Evolutionary conservation across 1,284 basidiomycete genomes (phyloP).

Genomic region (Apiotrichum akiyoshidainum): DNA sequence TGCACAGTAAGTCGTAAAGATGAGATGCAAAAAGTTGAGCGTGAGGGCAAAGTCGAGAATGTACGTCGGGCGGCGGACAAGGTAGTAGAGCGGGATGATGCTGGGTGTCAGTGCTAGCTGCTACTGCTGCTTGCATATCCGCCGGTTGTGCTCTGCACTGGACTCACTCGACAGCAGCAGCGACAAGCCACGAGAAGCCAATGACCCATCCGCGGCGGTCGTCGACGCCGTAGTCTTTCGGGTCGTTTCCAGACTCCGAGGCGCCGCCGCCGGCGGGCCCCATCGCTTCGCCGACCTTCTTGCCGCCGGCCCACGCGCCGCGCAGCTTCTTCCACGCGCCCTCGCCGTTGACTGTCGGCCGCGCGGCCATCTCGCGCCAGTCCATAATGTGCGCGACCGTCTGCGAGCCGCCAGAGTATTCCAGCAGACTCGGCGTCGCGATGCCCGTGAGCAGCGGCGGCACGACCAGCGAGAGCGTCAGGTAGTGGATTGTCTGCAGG

Average conservation of each 20-base stretch:
- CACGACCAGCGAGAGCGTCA: slow-evolving; percentile 76
- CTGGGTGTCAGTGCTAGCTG: slow-evolving; percentile 52
- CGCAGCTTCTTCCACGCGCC: slow-evolving; percentile 56
- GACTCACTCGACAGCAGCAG: slow-evolving; percentile 74
- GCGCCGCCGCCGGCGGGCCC: neutral
- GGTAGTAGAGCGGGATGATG: slow-evolving; percentile 77
- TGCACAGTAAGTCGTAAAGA: slow-evolving; percentile 88
- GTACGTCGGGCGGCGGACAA: slow-evolving; percentile 85
- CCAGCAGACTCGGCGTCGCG: slow-evolving; percentile 68
- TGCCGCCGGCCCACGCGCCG: slow-evolving; percentile 52
- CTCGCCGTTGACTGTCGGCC: slow-evolving; percentile 62
- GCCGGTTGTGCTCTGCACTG: too few relatives aligned
- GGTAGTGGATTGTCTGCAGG: slow-evolving; percentile 87
- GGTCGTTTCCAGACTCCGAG: neutral
- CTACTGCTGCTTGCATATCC: too few relatives aligned
- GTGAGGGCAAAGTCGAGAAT: slow-evolving; percentile 93
- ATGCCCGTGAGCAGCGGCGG: slow-evolving; percentile 74
- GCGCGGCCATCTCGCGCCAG: slow-evolving; percentile 89
- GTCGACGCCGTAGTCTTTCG: slow-evolving; percentile 59
- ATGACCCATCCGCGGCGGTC: slow-evolving; percentile 81
- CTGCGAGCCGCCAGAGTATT: slow-evolving; percentile 63
- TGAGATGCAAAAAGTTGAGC: slow-evolving; percentile 80
- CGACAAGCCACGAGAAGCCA: slow-evolving; percentile 73
- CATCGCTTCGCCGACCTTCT: slow-evolving; percentile 27
- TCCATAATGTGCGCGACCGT: slow-evolving; percentile 68